Conservation (phyloP, 2,329 filamentous ascomycete genomes). For the Talaromyces atroroseus region DNA sequence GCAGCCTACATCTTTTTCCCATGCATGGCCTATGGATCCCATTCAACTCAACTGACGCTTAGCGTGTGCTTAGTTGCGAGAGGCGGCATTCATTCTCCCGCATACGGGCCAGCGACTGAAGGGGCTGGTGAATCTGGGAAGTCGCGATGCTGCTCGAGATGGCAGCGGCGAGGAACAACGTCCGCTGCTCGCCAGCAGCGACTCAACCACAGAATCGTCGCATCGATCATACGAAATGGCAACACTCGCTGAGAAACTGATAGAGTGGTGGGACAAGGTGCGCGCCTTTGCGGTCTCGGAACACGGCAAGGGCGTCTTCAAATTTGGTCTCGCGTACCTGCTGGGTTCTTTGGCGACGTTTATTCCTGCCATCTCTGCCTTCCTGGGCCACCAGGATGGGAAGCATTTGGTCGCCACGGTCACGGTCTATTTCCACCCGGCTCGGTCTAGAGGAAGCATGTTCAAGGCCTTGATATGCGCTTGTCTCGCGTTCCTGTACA, state of each 20-base stretch:
- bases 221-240: constrained; percentile 14
- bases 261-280: constrained; percentile 35
- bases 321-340: constrained; percentile 86
- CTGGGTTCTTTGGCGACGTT: constrained; percentile 84
- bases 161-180: constrained; percentile 38
- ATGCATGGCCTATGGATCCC: constrained; percentile 6
- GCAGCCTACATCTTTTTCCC: background rate
- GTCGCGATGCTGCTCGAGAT: constrained; percentile 35
- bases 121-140: constrained; percentile 71
- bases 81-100: constrained; percentile 82
- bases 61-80: constrained; percentile 55
- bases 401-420: constrained; percentile 93
- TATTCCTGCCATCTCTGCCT: constrained; percentile 63
- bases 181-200: constrained; percentile 23
- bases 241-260: constrained; percentile 24
- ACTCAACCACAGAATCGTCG: background rate
- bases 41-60: background rate
- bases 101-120: constrained; percentile 78
- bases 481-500: constrained; percentile 71
- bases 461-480: constrained; percentile 75
- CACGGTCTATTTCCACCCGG: constrained; percentile 91
- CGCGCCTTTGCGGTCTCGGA: constrained; percentile 64
- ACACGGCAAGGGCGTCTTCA: constrained; percentile 73
- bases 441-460: constrained; percentile 82
- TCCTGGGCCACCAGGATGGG: constrained; percentile 77